Percentiles rank a stretch among this genome's conserved stretches.
Evolutionary conservation across 129 eudicot genomes (phyloP).

Genomic region (Escallonia herrerae): DNA sequence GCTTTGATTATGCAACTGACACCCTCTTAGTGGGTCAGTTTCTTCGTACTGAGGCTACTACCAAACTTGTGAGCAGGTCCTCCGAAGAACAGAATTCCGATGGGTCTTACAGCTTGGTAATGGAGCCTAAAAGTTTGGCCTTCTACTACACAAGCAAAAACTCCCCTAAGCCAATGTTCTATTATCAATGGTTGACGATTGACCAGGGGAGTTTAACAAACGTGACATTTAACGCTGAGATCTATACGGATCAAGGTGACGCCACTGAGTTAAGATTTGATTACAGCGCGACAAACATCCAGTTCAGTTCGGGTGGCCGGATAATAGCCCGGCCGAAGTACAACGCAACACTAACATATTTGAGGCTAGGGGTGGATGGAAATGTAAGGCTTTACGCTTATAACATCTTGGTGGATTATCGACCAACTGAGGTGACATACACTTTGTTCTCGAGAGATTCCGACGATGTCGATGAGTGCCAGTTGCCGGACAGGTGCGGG

Average conservation of each 20-base stretch:
- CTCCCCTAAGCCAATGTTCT: constrained; percentile 28
- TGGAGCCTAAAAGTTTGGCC: constrained; percentile 36
- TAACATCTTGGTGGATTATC: constrained; percentile 4
- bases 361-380: constrained; percentile 49
- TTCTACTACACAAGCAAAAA: constrained; percentile 29
- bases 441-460: too few relatives aligned
- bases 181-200: constrained; percentile 23
- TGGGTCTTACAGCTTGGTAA: constrained; percentile 40
- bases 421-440: too few relatives aligned
- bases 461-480: too few relatives aligned
- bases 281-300: neutral
- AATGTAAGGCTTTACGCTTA: constrained; percentile 35
- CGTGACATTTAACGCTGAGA: constrained; percentile 6
- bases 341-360: constrained; percentile 34
- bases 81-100: constrained; percentile 2
- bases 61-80: too few relatives aligned
- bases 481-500: too few relatives aligned
- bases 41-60: too few relatives aligned
- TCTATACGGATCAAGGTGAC: constrained; percentile 1
- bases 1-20: too few relatives aligned
- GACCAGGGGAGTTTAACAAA: constrained; percentile 18
- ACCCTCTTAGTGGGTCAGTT: too few relatives aligned
- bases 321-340: constrained; percentile 12
- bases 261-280: constrained; percentile 6
- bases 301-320: neutral